Conservation (phyloP, 805 yeast species). For the Schwanniomyces yamadae region DNA sequence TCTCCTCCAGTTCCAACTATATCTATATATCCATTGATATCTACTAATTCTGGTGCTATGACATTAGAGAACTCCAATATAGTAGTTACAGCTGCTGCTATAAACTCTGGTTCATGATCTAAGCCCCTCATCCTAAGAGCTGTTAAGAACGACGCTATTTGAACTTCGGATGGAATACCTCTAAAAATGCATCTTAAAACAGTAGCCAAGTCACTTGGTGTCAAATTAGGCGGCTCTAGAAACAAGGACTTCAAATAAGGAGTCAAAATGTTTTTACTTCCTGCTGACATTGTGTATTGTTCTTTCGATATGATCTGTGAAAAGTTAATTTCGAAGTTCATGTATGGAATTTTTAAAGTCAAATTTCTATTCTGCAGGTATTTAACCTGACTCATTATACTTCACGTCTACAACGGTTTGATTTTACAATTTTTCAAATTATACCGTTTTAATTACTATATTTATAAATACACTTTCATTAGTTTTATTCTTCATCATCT, state of each 20-base stretch:
- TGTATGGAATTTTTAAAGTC: too few relatives aligned
- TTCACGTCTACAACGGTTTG: too few relatives aligned
- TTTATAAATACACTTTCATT: not conserved
- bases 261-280: conserved; percentile 31
- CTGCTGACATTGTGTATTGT: conserved; percentile 6
- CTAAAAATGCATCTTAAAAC: conserved; percentile 63
- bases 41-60: conserved; percentile 47
- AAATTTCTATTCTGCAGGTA: too few relatives aligned
- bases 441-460: not conserved
- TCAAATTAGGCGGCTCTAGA: conserved; percentile 57
- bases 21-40: conserved; percentile 62
- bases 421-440: too few relatives aligned
- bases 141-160: conserved; percentile 75
- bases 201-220: conserved; percentile 60
- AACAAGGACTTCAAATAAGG: conserved; percentile 69
- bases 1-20: conserved; percentile 99
- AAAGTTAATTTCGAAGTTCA: too few relatives aligned
- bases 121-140: conserved; percentile 70
- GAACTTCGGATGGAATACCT: conserved; percentile 63
- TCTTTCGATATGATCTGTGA: too few relatives aligned
- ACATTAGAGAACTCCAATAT: conserved; percentile 62
- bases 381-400: too few relatives aligned
- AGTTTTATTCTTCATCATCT: conserved; percentile 2
- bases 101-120: conserved; percentile 77
- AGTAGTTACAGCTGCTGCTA: conserved; percentile 82